Base-by-base conservation (phyloP, 2,329 filamentous ascomycete species). In the Elsinoe necatrix region DNA sequence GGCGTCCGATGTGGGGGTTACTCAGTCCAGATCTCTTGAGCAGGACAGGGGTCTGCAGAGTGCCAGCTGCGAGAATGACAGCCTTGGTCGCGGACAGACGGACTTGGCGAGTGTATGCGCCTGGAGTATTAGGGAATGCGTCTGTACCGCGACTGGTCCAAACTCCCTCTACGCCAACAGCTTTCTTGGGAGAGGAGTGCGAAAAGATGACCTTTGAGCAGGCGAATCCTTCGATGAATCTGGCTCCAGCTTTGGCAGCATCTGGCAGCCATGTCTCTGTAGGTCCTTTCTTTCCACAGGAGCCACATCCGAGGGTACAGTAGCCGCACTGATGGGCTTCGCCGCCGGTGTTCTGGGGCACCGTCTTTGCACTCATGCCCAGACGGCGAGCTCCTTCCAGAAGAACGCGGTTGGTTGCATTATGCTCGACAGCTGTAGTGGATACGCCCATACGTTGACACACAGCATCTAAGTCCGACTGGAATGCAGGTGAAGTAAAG, bases 221-320 rank as follows among this genome's bases (percentile, higher is more conserved):
- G 18, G 83, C 71, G 64, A 93, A 89, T 0, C 90, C 90, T 73
- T 96, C 89, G 57, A 95, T 80, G 67, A 95, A 95, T 61, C 80
- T 76, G 0, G 90, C 87, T 0, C 90, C 90, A 0, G 86, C 83
- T 54, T 78, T 78, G 0, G 84, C 86, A 1, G 92, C 90, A 63
- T 90, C 88, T 0, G 87, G 87, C 12, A 96, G 75, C 77, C 83
- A 96, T 5, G 82, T 82, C 21, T 87, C 82, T 0, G 81, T 80
- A 0, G 91, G 87, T 0, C 91, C 89, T 68, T 86, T 84, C 73
- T 96, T 96, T 61, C 84, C 82, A 47, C 79, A 82, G 1, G 81
- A 80, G 7, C 76, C 75, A 62, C 82, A 85, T 18, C 81, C 80
- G 62, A 80, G 65, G 0, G 75, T 80, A 63, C 82, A 85, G 63